These are phyloP conservation scores for Diplodia seriata DNA, from an alignment of 2,329 filamentous ascomycete genomes.

Conservation along the genomic window DNA sequence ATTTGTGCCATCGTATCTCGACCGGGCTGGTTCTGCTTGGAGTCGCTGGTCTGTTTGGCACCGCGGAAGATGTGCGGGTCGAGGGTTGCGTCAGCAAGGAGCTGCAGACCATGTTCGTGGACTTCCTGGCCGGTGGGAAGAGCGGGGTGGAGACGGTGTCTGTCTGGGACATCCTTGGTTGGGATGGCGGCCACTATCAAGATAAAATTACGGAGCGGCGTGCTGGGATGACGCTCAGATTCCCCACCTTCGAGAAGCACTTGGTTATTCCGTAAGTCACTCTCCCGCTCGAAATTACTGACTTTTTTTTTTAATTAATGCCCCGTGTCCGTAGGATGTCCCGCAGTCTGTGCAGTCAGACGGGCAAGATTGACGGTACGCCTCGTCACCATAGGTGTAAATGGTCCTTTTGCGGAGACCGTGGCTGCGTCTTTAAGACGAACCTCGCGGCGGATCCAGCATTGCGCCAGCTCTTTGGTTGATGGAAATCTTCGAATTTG, in stretches of 20 bases:
- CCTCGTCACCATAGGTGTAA: neutral
- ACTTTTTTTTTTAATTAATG: neutral
- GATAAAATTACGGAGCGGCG: neutral
- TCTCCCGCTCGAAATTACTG: neutral
- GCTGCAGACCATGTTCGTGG: neutral
- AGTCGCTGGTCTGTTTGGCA: neutral
- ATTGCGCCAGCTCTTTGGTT: neutral
- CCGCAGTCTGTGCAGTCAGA: neutral
- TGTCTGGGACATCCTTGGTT: neutral
- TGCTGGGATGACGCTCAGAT: neutral
- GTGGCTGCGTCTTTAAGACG: neutral
- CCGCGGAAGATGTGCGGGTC: neutral
- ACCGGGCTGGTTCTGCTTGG: neutral
- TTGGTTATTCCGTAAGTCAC: neutral
- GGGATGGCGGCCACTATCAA: neutral
- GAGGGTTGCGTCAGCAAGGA: neutral
- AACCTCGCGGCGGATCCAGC: neutral
- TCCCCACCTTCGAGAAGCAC: neutral
- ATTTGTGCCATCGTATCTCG: neutral
- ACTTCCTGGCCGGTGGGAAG: neutral
- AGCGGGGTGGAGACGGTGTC: neutral
- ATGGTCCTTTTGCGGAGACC: neutral
- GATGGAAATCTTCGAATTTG: neutral
- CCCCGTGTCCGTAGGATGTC: neutral
- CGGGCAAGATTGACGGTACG: neutral